Base-by-base conservation (phyloP, 257 asterid species). In the Paulownia fortunei region DNA sequence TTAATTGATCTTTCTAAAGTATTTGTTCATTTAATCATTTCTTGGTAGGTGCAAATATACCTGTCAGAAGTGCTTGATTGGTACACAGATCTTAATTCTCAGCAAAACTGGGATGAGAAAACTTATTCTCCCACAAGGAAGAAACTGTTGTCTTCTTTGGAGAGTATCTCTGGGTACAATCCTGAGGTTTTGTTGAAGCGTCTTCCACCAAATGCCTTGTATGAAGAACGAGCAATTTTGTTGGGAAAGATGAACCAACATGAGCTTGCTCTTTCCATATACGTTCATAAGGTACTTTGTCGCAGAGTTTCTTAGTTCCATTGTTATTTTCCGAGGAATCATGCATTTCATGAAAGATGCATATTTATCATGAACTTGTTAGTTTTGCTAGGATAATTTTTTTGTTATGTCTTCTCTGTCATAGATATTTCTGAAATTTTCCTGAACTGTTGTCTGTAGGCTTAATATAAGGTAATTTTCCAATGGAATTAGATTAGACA, bases 231-330 rank as follows among this genome's bases (percentile, higher is more conserved):
- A 11, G 97, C 99, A 62, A 87, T 92, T 82, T 88, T 93, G 79
- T 83, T 96, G 83, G 98, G 99, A 66, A 93, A 90, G 88, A 88
- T 96, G 97, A 90, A 93, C 87, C 98, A 90, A 72, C 96, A 93
- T 76, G 99, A 96, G 83, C 97, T 96, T 85, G 95, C 99, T 47
- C 85, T 96, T 73, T 90, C 99, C 58, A 89, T 93, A 79, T 96
- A 96, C 54, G 90, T 93, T 73, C 97, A 96, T 72, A 93, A 92
- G 98, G 99, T 95, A 88, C 72, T 77, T 78, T 34, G 7, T 39
- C 59, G 52, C 36, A 37, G 39, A 42, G 51, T 73, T 63, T 11
- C 61, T 69, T 26, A 60, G 49, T 69, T 73, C 72, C 71, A 44
- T 62, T 39, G 15, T 67, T 67, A 41, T 82, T 76, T 73, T 58